These are phyloP conservation scores for Spiromastix sp. DNA, from an alignment of 2,329 filamentous ascomycete genomes.

Conservation along the genomic window DNA sequence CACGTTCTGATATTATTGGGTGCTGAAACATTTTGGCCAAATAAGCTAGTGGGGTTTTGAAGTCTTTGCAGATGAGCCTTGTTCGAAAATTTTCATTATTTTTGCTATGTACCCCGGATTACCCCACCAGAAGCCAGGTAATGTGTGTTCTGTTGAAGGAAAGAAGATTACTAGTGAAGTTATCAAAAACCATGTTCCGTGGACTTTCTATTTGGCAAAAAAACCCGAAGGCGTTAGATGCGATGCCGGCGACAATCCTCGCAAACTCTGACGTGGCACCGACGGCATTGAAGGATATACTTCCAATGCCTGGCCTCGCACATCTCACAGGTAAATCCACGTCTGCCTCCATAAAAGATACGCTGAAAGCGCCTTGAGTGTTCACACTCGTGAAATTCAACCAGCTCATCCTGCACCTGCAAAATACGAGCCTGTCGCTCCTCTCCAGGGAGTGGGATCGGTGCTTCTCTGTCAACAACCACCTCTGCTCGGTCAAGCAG, in stretches of 20 bases:
- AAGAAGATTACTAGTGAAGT: no score
- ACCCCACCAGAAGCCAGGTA: no score
- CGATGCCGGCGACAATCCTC: slow-evolving; percentile 1
- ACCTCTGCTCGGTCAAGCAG: neutral
- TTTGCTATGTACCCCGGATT: no score
- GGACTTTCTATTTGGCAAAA: no score
- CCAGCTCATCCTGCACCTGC: slow-evolving; percentile 1
- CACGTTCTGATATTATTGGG: no score
- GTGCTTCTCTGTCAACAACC: neutral
- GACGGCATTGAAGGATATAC: slow-evolving; percentile 4
- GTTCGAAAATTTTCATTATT: no score
- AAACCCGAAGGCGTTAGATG: neutral
- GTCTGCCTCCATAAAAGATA: neutral
- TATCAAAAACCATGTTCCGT: no score
- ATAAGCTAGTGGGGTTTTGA: no score
- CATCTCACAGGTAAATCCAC: slow-evolving; percentile 1
- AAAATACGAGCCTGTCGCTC: neutral
- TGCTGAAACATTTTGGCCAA: no score
- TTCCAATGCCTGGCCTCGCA: slow-evolving; percentile 3
- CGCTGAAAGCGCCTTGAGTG: slow-evolving; percentile 1
- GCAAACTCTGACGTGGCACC: slow-evolving; percentile 2
- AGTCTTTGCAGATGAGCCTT: no score
- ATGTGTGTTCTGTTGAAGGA: no score
- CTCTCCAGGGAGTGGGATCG: neutral
- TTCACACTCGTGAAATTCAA: slow-evolving; percentile 2